A percentile compares a stretch with the other conserved stretches of the same genome.
Evolutionary conservation across 805 yeast species (phyloP).

Genomic region (Phaffomyces thermotolerans): DNA sequence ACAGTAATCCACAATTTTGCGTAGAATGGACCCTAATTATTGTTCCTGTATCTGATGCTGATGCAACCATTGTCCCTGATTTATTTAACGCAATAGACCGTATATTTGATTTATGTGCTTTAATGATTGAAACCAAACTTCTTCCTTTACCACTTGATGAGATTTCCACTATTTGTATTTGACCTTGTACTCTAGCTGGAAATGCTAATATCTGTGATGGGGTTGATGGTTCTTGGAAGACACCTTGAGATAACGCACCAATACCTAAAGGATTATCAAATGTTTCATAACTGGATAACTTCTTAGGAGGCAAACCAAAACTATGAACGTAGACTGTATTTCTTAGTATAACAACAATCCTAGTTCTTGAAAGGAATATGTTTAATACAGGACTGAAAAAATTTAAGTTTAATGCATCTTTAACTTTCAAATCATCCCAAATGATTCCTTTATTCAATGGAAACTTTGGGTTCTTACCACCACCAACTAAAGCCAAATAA

Average conservation of each 20-base stretch:
- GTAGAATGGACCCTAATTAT: constrained; percentile 69
- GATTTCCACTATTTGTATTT: constrained; percentile 71
- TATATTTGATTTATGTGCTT: constrained; percentile 68
- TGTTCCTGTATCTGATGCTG: constrained; percentile 80
- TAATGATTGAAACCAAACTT: constrained; percentile 58
- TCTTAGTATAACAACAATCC: constrained; percentile 66
- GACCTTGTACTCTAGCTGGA: constrained; percentile 72
- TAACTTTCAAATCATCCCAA: constrained; percentile 87
- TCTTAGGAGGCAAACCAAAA: constrained; percentile 72
- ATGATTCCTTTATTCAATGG: constrained; percentile 75
- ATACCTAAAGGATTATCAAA: constrained; percentile 23
- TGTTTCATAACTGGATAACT: constrained; percentile 31
- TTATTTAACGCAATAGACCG: constrained; percentile 57
- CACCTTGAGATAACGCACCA: constrained; percentile 22
- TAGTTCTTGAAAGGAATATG: constrained; percentile 65
- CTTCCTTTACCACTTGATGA: constrained; percentile 57
- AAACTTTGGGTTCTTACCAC: constrained; percentile 73
- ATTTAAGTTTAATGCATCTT: constrained; percentile 64
- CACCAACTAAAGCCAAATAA: constrained; percentile 85
- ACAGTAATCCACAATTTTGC: constrained; percentile 57
- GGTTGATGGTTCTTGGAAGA: constrained; percentile 12
- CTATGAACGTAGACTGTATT: constrained; percentile 69
- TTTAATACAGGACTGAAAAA: constrained; percentile 70
- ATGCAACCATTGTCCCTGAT: constrained; percentile 63
- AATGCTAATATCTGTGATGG: constrained; percentile 53